Base-by-base conservation (phyloP, 306 rosid genomes). In the Castanea mollissima region DNA sequence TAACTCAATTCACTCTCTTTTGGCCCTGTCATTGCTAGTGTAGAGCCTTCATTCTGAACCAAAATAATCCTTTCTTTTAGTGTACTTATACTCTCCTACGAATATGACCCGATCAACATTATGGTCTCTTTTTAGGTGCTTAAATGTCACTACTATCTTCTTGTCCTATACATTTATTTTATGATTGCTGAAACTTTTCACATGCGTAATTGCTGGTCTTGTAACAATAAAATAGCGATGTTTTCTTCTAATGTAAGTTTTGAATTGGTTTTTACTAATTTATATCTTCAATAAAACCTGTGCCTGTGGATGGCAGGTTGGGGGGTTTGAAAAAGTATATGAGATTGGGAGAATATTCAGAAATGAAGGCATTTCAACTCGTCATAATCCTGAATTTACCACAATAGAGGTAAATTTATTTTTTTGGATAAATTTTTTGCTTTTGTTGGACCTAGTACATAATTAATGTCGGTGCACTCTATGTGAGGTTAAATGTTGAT, bases 341-440 rank as follows among this genome's bases (percentile, higher is more conserved):
- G 99, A 95, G 86, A 93, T 95, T 75, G 99, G 99, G 73, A 90
- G 99, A 75, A 93, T 95, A 80, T 95, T 95, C 84, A 89, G 99
- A 87, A 95, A 95, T 83, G 98, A 95, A 87, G 99, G 99, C 85
- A 88, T 93, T 87, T 92, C 99, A 80, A 91, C 97, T 77, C 98
- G 99, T 73, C 99, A 95, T 81, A 95, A 95, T 88, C 99, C 99
- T 25, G 99, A 95, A 80, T 95, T 95, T 82, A 95, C 99, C 67
- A 90, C 98, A 65, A 95, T 95, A 77, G 99, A 95, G 99, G 99
- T 92, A 90, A 85, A 9, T 56, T 52, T 68, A 27, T 78, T 18
- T 60, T 67, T 54, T 27, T 27, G 25, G 25, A 2, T 63, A 12
- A 72, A 71, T 13, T 75, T 80, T 69, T 70, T 70, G 41, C 54